Conservation (phyloP, 2,329 filamentous ascomycete species). For the Venturia effusa region DNA sequence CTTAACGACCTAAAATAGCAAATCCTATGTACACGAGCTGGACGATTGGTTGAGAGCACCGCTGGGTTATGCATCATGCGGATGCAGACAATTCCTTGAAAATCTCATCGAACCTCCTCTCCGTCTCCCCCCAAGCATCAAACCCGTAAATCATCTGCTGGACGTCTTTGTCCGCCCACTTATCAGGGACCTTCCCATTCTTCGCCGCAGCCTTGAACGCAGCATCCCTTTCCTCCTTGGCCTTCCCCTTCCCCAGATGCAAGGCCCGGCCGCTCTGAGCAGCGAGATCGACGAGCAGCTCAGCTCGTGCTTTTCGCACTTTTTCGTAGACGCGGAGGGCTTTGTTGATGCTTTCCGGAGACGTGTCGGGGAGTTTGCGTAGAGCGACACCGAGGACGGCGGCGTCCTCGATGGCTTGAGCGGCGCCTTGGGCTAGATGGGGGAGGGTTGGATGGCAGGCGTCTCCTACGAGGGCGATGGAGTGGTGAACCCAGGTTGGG, state of each 20-base stretch:
- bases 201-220: slow-evolving; percentile 39
- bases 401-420: slow-evolving; percentile 54
- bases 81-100: slow-evolving; percentile 13
- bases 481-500: slow-evolving; percentile 48
- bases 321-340: slow-evolving; percentile 46
- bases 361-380: slow-evolving; percentile 34
- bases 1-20: no score
- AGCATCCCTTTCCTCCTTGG: slow-evolving; percentile 47
- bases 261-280: slow-evolving; percentile 42
- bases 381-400: slow-evolving; percentile 45
- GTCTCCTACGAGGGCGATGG: slow-evolving; percentile 45
- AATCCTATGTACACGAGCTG: no score
- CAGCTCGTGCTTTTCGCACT: slow-evolving; percentile 45
- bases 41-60: no score
- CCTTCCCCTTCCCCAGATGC: slow-evolving; percentile 47
- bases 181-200: slow-evolving; percentile 35
- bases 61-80: no score
- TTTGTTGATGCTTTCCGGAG: slow-evolving; percentile 37
- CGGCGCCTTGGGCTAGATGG: slow-evolving; percentile 53
- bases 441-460: slow-evolving; percentile 54
- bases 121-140: slow-evolving; percentile 34
- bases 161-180: slow-evolving; percentile 42
- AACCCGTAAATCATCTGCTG: slow-evolving; percentile 38
- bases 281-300: slow-evolving; percentile 45
- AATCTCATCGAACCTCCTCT: slow-evolving; percentile 29